Conservation (phyloP, 768 basidiomycete species). For the Tulasnella sp. region DNA sequence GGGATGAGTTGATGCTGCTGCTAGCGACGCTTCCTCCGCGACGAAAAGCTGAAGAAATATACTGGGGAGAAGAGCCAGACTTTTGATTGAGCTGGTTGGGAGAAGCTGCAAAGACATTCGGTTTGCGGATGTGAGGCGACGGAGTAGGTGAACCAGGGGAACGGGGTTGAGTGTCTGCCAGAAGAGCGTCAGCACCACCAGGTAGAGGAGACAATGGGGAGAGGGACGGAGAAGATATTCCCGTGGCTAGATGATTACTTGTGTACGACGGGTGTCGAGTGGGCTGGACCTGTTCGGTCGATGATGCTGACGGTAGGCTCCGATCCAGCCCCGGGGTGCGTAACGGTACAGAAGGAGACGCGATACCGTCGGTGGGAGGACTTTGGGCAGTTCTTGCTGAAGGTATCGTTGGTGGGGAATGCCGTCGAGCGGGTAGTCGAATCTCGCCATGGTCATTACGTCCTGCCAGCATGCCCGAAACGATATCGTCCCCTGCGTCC, state of each 20-base stretch:
- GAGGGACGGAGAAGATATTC: not conserved
- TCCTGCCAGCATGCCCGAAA: not conserved
- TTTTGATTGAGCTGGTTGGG: constrained; percentile 3
- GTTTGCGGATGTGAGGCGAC: not conserved
- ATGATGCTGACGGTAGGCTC: not conserved
- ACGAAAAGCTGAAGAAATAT: not conserved
- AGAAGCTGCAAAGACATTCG: not conserved
- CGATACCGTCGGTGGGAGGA: not conserved
- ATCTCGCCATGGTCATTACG: not conserved
- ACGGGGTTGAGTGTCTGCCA: not conserved
- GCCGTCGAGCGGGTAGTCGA: not conserved
- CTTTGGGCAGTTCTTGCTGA: not conserved
- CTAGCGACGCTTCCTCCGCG: not conserved
- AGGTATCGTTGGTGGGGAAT: not conserved
- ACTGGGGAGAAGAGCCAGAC: not conserved
- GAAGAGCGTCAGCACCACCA: not conserved
- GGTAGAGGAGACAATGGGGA: not conserved
- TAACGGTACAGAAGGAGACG: not conserved
- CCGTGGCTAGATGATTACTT: not conserved
- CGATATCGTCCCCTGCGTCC: not conserved
- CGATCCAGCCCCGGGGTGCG: not conserved
- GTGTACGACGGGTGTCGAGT: not conserved
- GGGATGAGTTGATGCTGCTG: not conserved
- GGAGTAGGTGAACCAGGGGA: not conserved
- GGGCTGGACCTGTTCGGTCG: not conserved